Conservation (phyloP, 2,329 filamentous ascomycete species). For the Coleophoma eucalyptorum region DNA sequence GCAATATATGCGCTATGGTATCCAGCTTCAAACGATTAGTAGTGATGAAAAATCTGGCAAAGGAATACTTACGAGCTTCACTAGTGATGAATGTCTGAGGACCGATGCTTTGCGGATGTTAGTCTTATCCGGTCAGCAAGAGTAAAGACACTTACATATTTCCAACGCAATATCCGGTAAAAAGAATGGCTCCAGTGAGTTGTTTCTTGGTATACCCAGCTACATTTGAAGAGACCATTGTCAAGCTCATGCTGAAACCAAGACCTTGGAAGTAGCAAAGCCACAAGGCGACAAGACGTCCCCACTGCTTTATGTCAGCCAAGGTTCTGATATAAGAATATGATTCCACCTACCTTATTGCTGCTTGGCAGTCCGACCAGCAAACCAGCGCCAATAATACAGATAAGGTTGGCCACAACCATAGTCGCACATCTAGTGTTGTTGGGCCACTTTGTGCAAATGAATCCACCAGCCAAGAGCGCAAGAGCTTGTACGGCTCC, state of each 20-base stretch:
- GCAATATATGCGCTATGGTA: slow-evolving; percentile 27
- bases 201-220: slow-evolving; percentile 53
- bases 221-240: slow-evolving; percentile 48
- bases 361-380: slow-evolving; percentile 45
- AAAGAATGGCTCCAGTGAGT: slow-evolving; percentile 44
- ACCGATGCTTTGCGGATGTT: slow-evolving; percentile 31
- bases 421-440: slow-evolving; percentile 47
- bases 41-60: no score
- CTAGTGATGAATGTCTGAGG: slow-evolving; percentile 23
- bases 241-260: slow-evolving; percentile 49
- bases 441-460: slow-evolving; percentile 49
- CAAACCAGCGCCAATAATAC: slow-evolving; percentile 47
- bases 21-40: slow-evolving; percentile 21
- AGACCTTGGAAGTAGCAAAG: slow-evolving; percentile 51
- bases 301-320: slow-evolving; percentile 35
- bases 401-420: slow-evolving; percentile 50
- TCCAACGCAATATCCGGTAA: slow-evolving; percentile 49
- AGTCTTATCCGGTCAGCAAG: not conserved
- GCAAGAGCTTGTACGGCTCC: slow-evolving; percentile 53
- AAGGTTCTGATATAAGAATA: not conserved
- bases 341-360: slow-evolving; percentile 34
- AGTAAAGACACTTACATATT: slow-evolving; percentile 33
- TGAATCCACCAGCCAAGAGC: slow-evolving; percentile 43
- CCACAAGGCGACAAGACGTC: slow-evolving; percentile 52
- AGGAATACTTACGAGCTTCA: slow-evolving; percentile 18